Evolutionary conservation across 176 grass and related monocot genomes (phyloP).

Genomic region (Phoenix roebelenii): DNA sequence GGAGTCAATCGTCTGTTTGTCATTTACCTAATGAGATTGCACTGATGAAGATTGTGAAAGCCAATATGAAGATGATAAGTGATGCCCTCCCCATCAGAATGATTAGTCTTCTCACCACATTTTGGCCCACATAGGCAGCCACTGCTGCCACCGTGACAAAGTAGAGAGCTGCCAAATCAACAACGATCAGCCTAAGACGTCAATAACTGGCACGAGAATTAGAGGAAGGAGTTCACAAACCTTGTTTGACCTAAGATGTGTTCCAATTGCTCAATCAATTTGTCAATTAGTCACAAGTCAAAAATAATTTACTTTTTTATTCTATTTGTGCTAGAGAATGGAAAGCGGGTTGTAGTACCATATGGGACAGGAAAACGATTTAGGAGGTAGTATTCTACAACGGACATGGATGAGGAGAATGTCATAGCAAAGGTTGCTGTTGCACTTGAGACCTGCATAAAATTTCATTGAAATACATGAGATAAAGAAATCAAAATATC

Average conservation of each 20-base stretch:
- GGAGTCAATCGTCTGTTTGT: no score
- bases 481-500: slow-evolving; percentile 2
- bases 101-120: slow-evolving; percentile 63
- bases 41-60: slow-evolving; percentile 80
- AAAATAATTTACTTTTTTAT: no score
- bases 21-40: slow-evolving; percentile 70
- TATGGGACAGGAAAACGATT: slow-evolving; percentile 75
- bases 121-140: slow-evolving; percentile 69
- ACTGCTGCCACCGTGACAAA: slow-evolving; percentile 42
- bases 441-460: slow-evolving; percentile 81
- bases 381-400: slow-evolving; percentile 88
- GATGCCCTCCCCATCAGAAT: slow-evolving; percentile 68
- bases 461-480: slow-evolving; percentile 36
- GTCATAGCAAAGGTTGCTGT: slow-evolving; percentile 94
- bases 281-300: no score
- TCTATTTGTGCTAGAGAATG: no score
- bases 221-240: no score
- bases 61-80: slow-evolving; percentile 87
- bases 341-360: slow-evolving; percentile 19
- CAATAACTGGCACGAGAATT: no score
- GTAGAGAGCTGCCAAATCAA: slow-evolving; percentile 40
- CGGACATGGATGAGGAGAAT: slow-evolving; percentile 94
- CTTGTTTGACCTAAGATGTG: no score
- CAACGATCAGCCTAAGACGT: no score
- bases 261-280: no score